A percentile compares a stretch with the other conserved stretches of the same genome.
phyloP scores from a whole-genome alignment of 2,329 filamentous ascomycete genomes.

The Cercospora citrullina region DNA sequence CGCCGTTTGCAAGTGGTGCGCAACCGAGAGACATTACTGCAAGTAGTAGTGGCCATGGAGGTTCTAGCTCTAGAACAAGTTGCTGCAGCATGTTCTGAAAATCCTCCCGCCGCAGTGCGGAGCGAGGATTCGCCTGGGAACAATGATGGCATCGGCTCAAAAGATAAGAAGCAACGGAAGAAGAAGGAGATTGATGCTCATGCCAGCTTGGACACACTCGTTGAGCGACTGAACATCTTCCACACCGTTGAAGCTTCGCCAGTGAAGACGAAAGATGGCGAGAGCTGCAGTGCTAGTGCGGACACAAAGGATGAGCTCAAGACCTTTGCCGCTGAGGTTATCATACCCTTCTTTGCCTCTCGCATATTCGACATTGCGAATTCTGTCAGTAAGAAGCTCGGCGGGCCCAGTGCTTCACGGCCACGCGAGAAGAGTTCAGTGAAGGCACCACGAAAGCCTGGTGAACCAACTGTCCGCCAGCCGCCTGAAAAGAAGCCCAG shows the following conservation, averaged over 20 bases:
- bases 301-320: conserved; percentile 61
- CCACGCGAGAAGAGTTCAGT: conserved; percentile 53
- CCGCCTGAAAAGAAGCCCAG: conserved; percentile 45
- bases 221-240: conserved; percentile 81
- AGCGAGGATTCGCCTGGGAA: conserved; percentile 20
- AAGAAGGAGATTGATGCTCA: conserved; percentile 68
- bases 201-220: conserved; percentile 68
- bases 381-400: conserved; percentile 71
- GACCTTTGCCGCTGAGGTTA: conserved; percentile 77
- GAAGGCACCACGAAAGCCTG: conserved; percentile 43
- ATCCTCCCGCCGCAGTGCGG: conserved; percentile 33
- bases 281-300: conserved; percentile 29
- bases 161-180: conserved; percentile 42
- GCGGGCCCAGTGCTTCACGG: conserved; percentile 65
- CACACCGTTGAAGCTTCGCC: conserved; percentile 71
- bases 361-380: conserved; percentile 72
- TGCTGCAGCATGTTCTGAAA: conserved; percentile 24
- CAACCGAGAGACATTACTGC: conserved; percentile 74
- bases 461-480: conserved; percentile 40
- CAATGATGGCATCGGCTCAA: conserved; percentile 2
- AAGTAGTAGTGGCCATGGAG: conserved; percentile 77
- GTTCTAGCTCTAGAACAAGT: conserved; percentile 67
- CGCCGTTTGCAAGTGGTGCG: conserved; percentile 66
- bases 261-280: conserved; percentile 36
- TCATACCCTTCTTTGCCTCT: conserved; percentile 77